Conservation (phyloP, 257 asterid species). For the Anisodus acutangulus region DNA sequence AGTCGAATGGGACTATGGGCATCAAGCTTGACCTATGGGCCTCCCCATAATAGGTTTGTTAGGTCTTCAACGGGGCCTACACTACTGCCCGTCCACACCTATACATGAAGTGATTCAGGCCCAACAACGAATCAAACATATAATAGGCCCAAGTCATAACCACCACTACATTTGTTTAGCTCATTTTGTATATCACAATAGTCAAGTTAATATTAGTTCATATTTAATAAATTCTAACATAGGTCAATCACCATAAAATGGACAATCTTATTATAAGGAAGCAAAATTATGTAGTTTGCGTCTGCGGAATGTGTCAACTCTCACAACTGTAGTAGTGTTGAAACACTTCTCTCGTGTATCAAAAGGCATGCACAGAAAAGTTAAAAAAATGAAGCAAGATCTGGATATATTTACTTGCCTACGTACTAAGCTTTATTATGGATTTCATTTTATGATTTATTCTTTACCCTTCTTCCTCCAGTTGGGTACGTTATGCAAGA, state of each 20-base stretch:
- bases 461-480: not conserved
- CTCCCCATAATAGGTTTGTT: too few species aligned
- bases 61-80: too few species aligned
- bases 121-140: too few species aligned
- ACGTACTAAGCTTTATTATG: not conserved
- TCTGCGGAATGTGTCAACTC: not conserved
- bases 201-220: too few species aligned
- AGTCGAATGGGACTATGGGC: too few species aligned
- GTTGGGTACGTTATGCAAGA: not conserved
- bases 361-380: not conserved
- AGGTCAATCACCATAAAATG: not conserved
- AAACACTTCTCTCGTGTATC: not conserved
- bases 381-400: not conserved
- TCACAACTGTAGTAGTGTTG: slow-evolving; percentile 14
- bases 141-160: too few species aligned
- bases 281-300: not conserved
- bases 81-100: too few species aligned
- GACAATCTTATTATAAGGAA: not conserved
- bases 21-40: too few species aligned
- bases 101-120: too few species aligned
- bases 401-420: not conserved
- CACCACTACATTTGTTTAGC: too few species aligned
- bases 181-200: too few species aligned
- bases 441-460: not conserved
- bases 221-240: not conserved